A percentile compares a stretch with the other conserved stretches of the same genome.
Evolutionary conservation across 2,329 filamentous ascomycete species (phyloP).

Genomic region (Colletotrichum ledebouriae): DNA sequence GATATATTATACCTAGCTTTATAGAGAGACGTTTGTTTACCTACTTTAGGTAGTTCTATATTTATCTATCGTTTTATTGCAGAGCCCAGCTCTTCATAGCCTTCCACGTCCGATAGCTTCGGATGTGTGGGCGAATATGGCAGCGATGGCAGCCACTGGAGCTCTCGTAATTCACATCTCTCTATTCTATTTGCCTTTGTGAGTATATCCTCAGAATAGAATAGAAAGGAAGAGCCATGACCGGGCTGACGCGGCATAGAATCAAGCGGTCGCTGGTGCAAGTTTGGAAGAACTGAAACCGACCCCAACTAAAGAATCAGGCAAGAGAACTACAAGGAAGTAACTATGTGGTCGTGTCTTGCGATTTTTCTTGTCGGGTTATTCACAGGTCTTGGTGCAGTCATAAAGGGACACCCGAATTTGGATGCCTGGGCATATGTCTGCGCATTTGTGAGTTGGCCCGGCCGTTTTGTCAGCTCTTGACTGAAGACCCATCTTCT

Average conservation of each 20-base stretch:
- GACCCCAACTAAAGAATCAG: constrained; percentile 60
- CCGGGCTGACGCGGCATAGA: background rate
- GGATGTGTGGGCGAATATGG: constrained; percentile 60
- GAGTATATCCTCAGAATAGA: background rate
- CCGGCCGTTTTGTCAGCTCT: fast-evolving
- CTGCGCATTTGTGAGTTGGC: constrained; percentile 29
- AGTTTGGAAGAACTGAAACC: constrained; percentile 45
- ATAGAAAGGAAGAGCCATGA: no score
- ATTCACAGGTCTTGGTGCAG: constrained; percentile 54
- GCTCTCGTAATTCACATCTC: constrained; percentile 53
- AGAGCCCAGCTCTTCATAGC: constrained; percentile 35
- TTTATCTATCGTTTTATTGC: no score
- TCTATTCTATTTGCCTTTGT: constrained; percentile 46
- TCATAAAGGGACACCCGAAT: constrained; percentile 48
- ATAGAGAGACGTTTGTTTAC: no score
- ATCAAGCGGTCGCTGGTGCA: constrained; percentile 41
- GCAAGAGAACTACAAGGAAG: constrained; percentile 55
- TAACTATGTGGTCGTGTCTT: constrained; percentile 59
- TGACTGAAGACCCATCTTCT: constrained; percentile 22
- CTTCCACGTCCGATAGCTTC: constrained; percentile 55
- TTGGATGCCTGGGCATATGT: constrained; percentile 41
- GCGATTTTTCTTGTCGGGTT: constrained; percentile 51
- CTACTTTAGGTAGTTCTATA: no score
- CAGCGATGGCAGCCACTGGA: constrained; percentile 59
- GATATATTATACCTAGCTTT: no score